Evolutionary conservation across 2,329 filamentous ascomycete species (phyloP).

Genomic region (Botrytis paeoniae): DNA sequence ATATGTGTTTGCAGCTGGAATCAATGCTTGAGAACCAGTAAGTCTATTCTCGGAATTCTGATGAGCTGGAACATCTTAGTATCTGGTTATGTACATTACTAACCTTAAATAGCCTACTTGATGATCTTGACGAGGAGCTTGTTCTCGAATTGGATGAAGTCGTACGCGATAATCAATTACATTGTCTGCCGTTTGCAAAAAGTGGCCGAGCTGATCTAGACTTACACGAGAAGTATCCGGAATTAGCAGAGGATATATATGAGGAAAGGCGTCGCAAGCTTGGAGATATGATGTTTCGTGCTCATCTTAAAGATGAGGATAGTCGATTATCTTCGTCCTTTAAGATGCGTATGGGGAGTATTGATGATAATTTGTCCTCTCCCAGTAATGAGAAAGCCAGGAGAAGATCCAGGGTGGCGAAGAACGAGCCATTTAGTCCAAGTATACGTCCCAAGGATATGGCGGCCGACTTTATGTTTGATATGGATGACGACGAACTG

Average conservation of each 20-base stretch:
- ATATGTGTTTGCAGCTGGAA: slow-evolving; percentile 88
- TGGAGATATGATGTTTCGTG: slow-evolving; percentile 71
- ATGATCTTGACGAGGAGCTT: slow-evolving; percentile 82
- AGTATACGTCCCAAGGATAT: slow-evolving; percentile 66
- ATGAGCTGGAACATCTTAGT: neutral
- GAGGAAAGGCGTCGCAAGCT: slow-evolving; percentile 68
- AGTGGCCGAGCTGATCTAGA: slow-evolving; percentile 68
- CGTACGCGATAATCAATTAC: slow-evolving; percentile 78
- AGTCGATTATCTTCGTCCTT: slow-evolving; percentile 58
- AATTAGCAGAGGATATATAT: slow-evolving; percentile 56
- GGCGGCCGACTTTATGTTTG: slow-evolving; percentile 77
- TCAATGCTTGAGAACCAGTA: slow-evolving; percentile 81
- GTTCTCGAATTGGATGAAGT: slow-evolving; percentile 74
- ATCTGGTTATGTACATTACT: neutral
- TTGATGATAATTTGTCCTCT: slow-evolving; percentile 57
- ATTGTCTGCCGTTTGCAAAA: slow-evolving; percentile 71
- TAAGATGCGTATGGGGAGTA: slow-evolving; percentile 57
- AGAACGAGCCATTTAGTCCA: slow-evolving; percentile 62
- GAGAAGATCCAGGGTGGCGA: slow-evolving; percentile 46
- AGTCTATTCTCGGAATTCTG: neutral
- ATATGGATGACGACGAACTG: slow-evolving; percentile 71
- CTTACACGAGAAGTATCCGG: slow-evolving; percentile 53
- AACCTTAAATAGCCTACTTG: slow-evolving; percentile 53
- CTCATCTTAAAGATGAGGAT: slow-evolving; percentile 62
- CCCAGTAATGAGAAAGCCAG: slow-evolving; percentile 43